Evolutionary conservation across 352 stramenopile species (phyloP), one percentile per base, ranked within the genome.

Genomic region (Elongisporangium undulatum): DNA sequence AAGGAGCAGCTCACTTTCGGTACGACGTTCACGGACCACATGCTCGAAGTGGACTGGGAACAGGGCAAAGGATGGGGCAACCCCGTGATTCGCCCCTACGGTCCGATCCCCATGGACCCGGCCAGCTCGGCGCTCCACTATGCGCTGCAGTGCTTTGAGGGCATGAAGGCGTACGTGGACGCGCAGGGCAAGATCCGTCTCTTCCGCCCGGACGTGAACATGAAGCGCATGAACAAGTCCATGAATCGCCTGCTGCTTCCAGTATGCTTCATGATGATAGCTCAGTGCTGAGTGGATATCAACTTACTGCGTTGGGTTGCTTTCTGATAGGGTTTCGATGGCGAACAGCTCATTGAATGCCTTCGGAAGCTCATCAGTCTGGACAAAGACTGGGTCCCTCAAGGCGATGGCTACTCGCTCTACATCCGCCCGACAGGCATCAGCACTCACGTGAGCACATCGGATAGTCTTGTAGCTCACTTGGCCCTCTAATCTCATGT

Each of bases 171-270:
- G 1, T 98, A 98, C 67, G 79, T 90, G 49, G 85, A 90, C 51
- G 71, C 78, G 20, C 61, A 96, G 17, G 88, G 90, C 39, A 84
- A 87, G 38, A 70, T 98, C 49, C 87, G 92, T 39, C 78, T 99
- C 51, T 99, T 99, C 77, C 94, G 96, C 59, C 95, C 95, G 13
- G 89, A 98, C 56, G 93, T 96, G 76, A 99, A 99, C 77, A 98
- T 98, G 91, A 90, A 96, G 70, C 90, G 96, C 16, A 73, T 99
- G 4, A 96, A 96, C 59, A 85, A 68, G 60, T 98, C 92, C 26
- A 98, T 98, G 93, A 82, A 94, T 61, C 83, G 92, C n/a, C 75
- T 98, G 24, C 68, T 89, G 45, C 73, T 98, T 38, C 92, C 92
- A 21, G 72, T 89, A 58, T n/a, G n/a, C n/a, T n/a, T n/a, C n/a